Conservation (phyloP, 2,329 filamentous ascomycete genomes). For the Microdochium trichocladiopsis region DNA sequence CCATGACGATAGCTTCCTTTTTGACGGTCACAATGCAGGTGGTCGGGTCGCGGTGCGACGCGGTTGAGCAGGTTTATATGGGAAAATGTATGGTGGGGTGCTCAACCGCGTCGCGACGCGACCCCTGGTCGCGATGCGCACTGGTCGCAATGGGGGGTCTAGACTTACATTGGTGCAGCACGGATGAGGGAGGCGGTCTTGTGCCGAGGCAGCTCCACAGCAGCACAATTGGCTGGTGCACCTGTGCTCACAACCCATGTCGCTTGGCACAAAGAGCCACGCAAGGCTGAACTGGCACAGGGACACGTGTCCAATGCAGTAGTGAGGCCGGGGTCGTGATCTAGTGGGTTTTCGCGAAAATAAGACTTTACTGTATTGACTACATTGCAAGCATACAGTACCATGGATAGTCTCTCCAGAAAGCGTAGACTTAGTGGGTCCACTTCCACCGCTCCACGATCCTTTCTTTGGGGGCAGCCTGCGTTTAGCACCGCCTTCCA, state of each 20-base stretch:
- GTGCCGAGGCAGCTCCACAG: neutral
- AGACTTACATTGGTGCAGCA: neutral
- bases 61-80: no score
- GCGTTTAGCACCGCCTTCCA: neutral
- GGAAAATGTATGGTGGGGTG: no score
- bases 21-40: no score
- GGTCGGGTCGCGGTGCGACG: no score
- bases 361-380: neutral
- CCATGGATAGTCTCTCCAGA: neutral
- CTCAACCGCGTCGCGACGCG: no score
- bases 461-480: neutral
- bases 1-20: no score
- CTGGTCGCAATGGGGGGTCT: no score
- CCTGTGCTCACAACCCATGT: neutral
- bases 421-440: neutral
- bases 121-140: no score
- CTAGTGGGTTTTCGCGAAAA: neutral
- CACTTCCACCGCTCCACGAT: neutral
- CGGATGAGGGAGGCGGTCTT: neutral
- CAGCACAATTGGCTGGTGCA: neutral
- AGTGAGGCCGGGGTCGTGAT: neutral
- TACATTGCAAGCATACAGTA: neutral
- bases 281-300: neutral
- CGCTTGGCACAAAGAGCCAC: neutral
- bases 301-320: neutral